Evolutionary conservation across 495 filamentous ascomycete species (phyloP), one percentile per base, ranked within the genome.

Genomic region (Xylaria nigripes): DNA sequence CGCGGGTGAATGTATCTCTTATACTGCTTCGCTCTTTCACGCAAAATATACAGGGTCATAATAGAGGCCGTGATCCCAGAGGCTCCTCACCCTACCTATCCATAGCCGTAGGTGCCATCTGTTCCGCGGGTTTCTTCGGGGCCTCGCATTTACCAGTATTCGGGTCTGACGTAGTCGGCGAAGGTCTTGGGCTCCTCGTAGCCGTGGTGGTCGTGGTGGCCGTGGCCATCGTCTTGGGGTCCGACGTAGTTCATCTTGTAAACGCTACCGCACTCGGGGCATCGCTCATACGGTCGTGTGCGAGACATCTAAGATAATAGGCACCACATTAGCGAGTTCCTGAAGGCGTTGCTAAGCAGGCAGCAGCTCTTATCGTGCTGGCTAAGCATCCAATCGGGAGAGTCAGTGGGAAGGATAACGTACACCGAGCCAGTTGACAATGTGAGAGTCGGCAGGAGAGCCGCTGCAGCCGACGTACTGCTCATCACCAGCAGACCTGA

Each of bases 161-260:
- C 79, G 25, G 89, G 87, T 81, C 85, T 86, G 69, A 98, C 86
- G 75, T 75, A 96, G 80, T 98, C 85, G 70, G 86, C 87, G 60
- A 95, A 89, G 53, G 86, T 95, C 84, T 93, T 92, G 68, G 89
- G 87, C 75, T 93, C 88, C 71, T 81, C 79, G 67, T 77, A 82
- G 65, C 73, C 72, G 61, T 80, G 79, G 72, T 71, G 67, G 66
- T 80, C 70, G 64, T 71, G 64, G 63, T 78, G 76, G 62, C 72
- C 71, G 60, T 84, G 76, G 43, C 70, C 73, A 67, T 89, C 85
- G 56, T 86, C 86, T 64, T 79, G 64, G 25, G 90, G 86, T 32
- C 93, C 93, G 51, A 96, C 70, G 70, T 96, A 98, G 69, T 96
- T 87, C 83, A 96, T 89, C 84, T 94, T 95, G 74, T 91, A 87